A percentile compares a stretch with the other conserved stretches of the same genome.
Conservation (phyloP, 2,329 filamentous ascomycete genomes). For the Fusarium luffae region DNA sequence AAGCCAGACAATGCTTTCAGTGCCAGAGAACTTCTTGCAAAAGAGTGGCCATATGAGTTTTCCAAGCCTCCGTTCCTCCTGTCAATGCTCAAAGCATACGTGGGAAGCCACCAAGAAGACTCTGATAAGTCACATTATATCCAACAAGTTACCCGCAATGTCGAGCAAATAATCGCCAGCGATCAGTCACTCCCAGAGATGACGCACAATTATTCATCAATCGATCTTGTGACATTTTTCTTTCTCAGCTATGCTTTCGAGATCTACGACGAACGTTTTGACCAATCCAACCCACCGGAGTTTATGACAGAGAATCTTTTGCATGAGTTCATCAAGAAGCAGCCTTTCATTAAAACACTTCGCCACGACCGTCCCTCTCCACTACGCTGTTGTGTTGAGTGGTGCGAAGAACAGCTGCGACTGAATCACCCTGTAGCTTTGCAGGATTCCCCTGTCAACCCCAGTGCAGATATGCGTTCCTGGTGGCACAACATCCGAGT, state of each 20-base stretch:
- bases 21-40: conserved; percentile 27
- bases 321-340: conserved; percentile 37
- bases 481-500: conserved; percentile 42
- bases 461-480: conserved; percentile 10
- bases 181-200: conserved; percentile 19
- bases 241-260: conserved; percentile 37
- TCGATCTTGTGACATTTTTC: conserved; percentile 40
- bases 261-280: conserved; percentile 30
- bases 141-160: conserved; percentile 11
- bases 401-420: conserved; percentile 39
- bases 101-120: conserved; percentile 27
- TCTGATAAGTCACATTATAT: conserved; percentile 2
- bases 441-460: conserved; percentile 24
- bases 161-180: conserved; percentile 18
- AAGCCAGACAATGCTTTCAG: conserved; percentile 26
- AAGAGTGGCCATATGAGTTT: conserved; percentile 1
- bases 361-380: conserved; percentile 9
- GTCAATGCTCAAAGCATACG: conserved; percentile 32
- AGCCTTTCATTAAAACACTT: conserved; percentile 27
- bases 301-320: conserved; percentile 32
- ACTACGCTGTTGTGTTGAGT: conserved; percentile 31
- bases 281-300: conserved; percentile 1
- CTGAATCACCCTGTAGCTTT: conserved; percentile 23
- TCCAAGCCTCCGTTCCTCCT: conserved; percentile 27
- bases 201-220: conserved; percentile 23